Percentiles rank a stretch among this genome's conserved stretches.
Evolutionary conservation across 352 stramenopile species (phyloP).

Genomic region (Globisporangium acanthophoron): DNA sequence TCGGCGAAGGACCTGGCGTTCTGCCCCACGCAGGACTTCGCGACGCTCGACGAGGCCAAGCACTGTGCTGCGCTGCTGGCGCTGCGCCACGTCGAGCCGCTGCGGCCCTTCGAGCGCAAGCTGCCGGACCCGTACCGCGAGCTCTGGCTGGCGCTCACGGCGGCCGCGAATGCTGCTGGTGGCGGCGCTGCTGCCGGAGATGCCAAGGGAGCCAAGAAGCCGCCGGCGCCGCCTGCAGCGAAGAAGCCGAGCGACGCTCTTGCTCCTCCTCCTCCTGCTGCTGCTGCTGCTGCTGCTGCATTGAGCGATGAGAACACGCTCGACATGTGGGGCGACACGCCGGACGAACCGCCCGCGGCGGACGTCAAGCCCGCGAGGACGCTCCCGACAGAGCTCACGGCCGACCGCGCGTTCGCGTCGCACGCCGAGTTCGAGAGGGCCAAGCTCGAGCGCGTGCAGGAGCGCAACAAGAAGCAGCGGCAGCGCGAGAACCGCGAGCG

Average conservation of each 20-base stretch:
- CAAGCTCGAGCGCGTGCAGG: constrained; percentile 39
- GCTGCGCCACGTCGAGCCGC: constrained; percentile 91
- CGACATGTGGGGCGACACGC: constrained; percentile 36
- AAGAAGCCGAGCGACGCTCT: constrained; percentile 4
- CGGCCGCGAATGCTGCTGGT: background rate
- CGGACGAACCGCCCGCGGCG: background rate
- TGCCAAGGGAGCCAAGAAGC: constrained; percentile 12
- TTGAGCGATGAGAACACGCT: constrained; percentile 12
- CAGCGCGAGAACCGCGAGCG: constrained; percentile 89
- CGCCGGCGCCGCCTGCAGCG: no score
- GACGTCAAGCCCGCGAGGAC: constrained; percentile 14
- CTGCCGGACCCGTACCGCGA: constrained; percentile 95
- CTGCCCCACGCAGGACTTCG: constrained; percentile 80
- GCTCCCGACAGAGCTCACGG: constrained; percentile 34
- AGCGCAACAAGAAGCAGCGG: constrained; percentile 74
- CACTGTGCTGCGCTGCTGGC: constrained; percentile 92
- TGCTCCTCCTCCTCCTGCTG: background rate
- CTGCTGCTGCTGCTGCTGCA: background rate
- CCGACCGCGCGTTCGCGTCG: constrained; percentile 74
- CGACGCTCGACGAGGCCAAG: constrained; percentile 86
- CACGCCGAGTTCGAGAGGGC: constrained; percentile 62
- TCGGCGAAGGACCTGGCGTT: constrained; percentile 93
- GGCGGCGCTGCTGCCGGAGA: background rate
- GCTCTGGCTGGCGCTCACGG: constrained; percentile 81
- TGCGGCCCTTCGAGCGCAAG: constrained; percentile 92